Evolutionary conservation across 805 yeast species (phyloP), one percentile per base, ranked within the genome.

Genomic region (Wickerhamiella galacta): DNA sequence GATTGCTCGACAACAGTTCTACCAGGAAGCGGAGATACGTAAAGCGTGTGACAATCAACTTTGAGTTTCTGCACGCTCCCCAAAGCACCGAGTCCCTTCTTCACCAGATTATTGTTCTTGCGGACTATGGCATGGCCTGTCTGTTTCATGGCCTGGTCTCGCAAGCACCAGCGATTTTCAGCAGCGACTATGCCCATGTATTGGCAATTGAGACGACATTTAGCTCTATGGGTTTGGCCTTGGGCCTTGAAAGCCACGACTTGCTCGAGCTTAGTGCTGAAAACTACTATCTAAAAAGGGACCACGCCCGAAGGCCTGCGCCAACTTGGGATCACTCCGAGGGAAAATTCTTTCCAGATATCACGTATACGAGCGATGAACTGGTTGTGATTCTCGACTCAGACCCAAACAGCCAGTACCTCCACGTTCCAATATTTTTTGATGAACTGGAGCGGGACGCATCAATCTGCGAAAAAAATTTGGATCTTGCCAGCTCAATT

Each of bases 111-210:
- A 10, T 32, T 19, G 17, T 10, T 18, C 30, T 43, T 9, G 42
- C 36, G n/a, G 43, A 43, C 30, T 41, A 37, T 25, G 30, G 42
- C 3, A 10, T 36, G 19, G 20, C 7, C 9, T 9, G 28, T 4
- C 16, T 30, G 27, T 20, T 17, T n/a, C 20, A 15, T 7, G 4
- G 25, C 11, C 28, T 37, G n/a, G 30, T 10, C 16, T 22, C 16
- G 20, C 16, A 31, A 12, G 35, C 30, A 3, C 40, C 40, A 10
- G 37, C 40, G 14, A 25, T 37, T 8, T 33, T 37, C 28, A 28
- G 37, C 16, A 6, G 11, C 2, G 22, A 10, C 6, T 26, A 26
- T 14, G 15, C 6, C n/a, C 18, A 9, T n/a, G 28, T 28, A n/a
- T 6, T 10, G 15, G 37, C 26, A 15, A 12, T 28, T n/a, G 9